These are phyloP conservation scores for Aspergillus arachidicola DNA, from an alignment of 2,329 filamentous ascomycete species.

Conservation along the genomic window DNA sequence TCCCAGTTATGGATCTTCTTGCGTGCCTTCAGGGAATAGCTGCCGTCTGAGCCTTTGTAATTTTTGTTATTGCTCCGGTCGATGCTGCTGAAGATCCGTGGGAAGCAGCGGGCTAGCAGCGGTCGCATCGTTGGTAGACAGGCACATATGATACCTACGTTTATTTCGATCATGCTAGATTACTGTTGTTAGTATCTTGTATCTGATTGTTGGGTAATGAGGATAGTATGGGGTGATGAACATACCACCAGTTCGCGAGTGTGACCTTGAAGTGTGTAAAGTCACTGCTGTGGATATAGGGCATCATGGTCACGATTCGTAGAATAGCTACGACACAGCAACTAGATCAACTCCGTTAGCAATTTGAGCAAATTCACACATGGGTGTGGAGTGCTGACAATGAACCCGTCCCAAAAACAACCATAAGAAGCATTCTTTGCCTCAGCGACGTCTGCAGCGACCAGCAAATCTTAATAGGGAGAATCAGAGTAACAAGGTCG, in stretches of 20 bases:
- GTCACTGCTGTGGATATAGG: conserved; percentile 14
- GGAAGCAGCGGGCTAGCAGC: conserved; percentile 8
- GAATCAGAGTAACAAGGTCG: conserved; percentile 13
- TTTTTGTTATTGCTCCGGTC: neutral
- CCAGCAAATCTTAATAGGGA: conserved; percentile 17
- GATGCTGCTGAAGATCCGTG: conserved; percentile 4
- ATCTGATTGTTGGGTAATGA: fast-evolving
- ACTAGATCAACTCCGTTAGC: neutral
- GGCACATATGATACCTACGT: conserved; percentile 20
- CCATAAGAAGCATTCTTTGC: conserved; percentile 11
- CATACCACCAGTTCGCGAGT: conserved; percentile 20
- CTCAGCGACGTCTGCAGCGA: conserved; percentile 11
- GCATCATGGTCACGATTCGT: conserved; percentile 21
- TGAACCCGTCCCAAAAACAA: conserved; percentile 17
- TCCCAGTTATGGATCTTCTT: conserved; percentile 17
- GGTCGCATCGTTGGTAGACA: conserved; percentile 18
- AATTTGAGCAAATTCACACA: neutral
- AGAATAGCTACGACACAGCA: conserved; percentile 18
- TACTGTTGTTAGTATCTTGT: neutral
- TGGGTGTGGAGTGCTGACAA: neutral
- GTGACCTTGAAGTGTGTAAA: conserved; percentile 20
- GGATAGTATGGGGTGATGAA: neutral
- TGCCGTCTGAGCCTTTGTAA: conserved; percentile 3
- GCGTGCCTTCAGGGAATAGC: conserved; percentile 1
- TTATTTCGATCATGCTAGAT: conserved; percentile 19